Evolutionary conservation across 768 basidiomycete species (phyloP).

Genomic region (Russula griseocarnosa): DNA sequence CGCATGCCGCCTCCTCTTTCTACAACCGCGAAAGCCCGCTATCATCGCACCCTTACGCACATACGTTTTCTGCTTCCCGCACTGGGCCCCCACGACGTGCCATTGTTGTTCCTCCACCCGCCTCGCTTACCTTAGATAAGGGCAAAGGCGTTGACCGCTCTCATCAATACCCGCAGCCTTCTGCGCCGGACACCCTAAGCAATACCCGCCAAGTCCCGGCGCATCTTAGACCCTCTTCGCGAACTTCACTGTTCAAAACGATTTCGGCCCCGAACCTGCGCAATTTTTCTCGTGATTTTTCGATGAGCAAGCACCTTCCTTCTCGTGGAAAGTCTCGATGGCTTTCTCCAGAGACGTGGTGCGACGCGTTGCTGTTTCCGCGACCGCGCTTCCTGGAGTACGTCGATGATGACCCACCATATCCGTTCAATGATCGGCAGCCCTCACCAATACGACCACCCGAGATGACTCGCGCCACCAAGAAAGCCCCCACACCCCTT

Average conservation of each 20-base stretch:
- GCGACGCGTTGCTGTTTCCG: constrained; percentile 73
- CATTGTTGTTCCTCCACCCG: constrained; percentile 15
- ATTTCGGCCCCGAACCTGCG: constrained; percentile 66
- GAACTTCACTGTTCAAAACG: constrained; percentile 47
- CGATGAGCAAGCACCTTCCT: constrained; percentile 28
- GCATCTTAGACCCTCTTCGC: constrained; percentile 33
- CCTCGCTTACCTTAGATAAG: constrained; percentile 31
- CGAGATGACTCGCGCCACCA: neutral
- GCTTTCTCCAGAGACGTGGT: constrained; percentile 76
- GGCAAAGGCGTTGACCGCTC: constrained; percentile 28
- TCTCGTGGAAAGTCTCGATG: constrained; percentile 55
- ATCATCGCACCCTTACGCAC: constrained; percentile 51
- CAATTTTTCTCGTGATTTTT: constrained; percentile 19
- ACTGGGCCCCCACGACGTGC: constrained; percentile 24
- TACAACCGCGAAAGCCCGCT: constrained; percentile 22
- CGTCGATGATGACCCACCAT: constrained; percentile 36
- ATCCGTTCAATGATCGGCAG: constrained; percentile 22
- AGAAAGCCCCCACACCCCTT: neutral
- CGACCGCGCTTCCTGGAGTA: constrained; percentile 59
- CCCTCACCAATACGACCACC: neutral
- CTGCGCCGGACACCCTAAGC: constrained; percentile 38
- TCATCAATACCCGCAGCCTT: constrained; percentile 27
- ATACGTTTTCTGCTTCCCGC: constrained; percentile 35
- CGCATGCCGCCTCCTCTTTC: constrained; percentile 29
- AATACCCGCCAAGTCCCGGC: constrained; percentile 32